A percentile compares a stretch with the other conserved stretches of the same genome.
Conservation (phyloP, 352 stramenopile species). For the Globisporangium solare region DNA sequence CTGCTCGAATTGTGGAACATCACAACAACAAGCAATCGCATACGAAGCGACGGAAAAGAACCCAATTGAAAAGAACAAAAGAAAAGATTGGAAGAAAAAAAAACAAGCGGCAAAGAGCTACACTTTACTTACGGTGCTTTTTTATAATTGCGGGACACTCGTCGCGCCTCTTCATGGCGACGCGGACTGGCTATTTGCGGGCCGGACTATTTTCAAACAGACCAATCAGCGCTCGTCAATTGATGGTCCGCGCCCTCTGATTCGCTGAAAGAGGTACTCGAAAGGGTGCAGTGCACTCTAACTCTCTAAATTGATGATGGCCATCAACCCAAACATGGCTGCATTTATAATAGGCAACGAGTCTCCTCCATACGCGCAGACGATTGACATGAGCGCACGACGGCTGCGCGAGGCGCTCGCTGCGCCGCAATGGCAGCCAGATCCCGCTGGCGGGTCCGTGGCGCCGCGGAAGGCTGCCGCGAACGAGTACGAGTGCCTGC, state of each 20-base stretch:
- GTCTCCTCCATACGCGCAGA: background rate
- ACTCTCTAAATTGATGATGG: constrained; percentile 2
- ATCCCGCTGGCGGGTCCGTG: background rate
- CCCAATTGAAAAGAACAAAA: no score
- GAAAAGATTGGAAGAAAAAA: background rate
- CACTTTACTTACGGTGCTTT: no score
- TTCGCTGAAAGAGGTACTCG: background rate
- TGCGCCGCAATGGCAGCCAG: constrained; percentile 8
- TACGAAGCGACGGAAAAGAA: no score
- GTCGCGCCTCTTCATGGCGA: background rate
- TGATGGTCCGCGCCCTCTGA: background rate
- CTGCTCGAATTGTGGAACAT: no score
- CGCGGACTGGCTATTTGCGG: background rate
- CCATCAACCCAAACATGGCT: constrained; percentile 9
- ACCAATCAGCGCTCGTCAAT: background rate
- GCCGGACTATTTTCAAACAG: constrained; percentile 5
- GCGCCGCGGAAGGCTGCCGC: constrained; percentile 24
- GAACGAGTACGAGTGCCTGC: constrained; percentile 78
- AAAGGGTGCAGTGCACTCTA: background rate
- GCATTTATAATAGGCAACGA: background rate
- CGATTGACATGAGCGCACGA: constrained; percentile 25
- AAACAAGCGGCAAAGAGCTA: background rate
- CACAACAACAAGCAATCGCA: no score
- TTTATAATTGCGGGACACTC: no score
- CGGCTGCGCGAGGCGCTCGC: constrained; percentile 30